A percentile compares a stretch with the other conserved stretches of the same genome.
These are phyloP conservation scores for Lipomyces kockii DNA, from an alignment of 805 yeast genomes.

Conservation along the genomic window DNA sequence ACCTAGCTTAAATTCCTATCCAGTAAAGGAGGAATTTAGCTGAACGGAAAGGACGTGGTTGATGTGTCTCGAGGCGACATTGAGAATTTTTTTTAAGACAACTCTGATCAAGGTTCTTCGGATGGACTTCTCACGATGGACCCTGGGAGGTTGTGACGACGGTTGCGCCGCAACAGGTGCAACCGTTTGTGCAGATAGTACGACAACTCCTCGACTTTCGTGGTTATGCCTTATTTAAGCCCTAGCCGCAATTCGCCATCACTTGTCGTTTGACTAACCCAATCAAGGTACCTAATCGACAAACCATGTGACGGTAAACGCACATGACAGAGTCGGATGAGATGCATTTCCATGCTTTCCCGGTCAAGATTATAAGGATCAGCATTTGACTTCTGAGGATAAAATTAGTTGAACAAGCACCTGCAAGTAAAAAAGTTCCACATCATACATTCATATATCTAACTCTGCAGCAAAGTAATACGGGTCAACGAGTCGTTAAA, in stretches of 20 bases:
- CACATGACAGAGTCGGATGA: too few species aligned
- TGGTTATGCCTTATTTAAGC: not conserved
- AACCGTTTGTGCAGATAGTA: not conserved
- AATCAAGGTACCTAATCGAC: too few species aligned
- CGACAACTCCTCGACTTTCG: not conserved
- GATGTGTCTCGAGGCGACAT: constrained; percentile 3
- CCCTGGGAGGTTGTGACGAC: not conserved
- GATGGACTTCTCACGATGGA: not conserved
- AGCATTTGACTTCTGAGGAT: too few species aligned
- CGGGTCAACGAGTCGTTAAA: too few species aligned
- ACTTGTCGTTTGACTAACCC: not conserved
- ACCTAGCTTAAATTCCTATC: not conserved
- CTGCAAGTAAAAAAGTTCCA: too few species aligned
- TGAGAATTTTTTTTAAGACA: not conserved
- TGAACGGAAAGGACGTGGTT: not conserved
- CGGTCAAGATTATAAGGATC: too few species aligned
- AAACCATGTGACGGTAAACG: too few species aligned
- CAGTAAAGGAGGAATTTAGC: constrained; percentile 1
- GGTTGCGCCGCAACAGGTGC: not conserved
- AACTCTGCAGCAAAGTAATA: too few species aligned
- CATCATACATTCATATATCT: too few species aligned
- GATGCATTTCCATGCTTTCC: too few species aligned
- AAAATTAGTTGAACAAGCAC: too few species aligned
- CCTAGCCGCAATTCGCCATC: not conserved
- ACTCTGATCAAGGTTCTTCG: not conserved